These are phyloP conservation scores for Naganishia sp. DNA, from an alignment of 1,284 basidiomycete genomes.

Conservation along the genomic window DNA sequence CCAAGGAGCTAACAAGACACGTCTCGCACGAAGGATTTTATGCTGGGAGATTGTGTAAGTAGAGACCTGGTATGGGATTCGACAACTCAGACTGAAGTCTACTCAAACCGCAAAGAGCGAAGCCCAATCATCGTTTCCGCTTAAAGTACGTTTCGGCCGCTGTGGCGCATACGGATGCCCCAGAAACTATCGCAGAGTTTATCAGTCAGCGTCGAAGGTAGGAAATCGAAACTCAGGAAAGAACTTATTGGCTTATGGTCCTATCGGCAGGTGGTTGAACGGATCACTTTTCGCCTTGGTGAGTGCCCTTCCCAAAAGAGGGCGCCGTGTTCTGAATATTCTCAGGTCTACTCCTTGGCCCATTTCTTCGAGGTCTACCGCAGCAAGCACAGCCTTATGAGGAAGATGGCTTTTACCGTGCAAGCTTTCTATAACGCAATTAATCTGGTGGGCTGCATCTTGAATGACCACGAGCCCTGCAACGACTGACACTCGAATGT, in stretches of 20 bases:
- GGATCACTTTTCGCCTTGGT: conserved; percentile 92
- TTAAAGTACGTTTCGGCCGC: conserved; percentile 95
- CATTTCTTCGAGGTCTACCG: conserved; percentile 81
- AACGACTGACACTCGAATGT: not conserved
- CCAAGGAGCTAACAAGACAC: not conserved
- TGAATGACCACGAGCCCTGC: not conserved
- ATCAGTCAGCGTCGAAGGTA: conserved; percentile 68
- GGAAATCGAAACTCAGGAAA: conserved; percentile 54
- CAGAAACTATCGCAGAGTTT: conserved; percentile 89
- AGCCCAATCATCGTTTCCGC: conserved; percentile 85
- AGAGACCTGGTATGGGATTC: not conserved
- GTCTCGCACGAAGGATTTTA: conserved; percentile 72
- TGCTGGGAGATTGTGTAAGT: conserved; percentile 86
- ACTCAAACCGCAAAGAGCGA: conserved; percentile 60
- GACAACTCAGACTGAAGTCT: conserved; percentile 20
- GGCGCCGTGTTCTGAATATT: not conserved
- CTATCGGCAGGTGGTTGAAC: conserved; percentile 53
- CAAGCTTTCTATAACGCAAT: conserved; percentile 87
- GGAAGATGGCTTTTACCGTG: conserved; percentile 73
- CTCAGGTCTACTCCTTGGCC: conserved; percentile 50
- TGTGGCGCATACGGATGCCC: conserved; percentile 94
- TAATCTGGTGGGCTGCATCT: conserved; percentile 59
- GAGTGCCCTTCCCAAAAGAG: conserved; percentile 9
- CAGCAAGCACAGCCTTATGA: conserved; percentile 76
- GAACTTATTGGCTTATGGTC: not conserved